phyloP scores from a whole-genome alignment of 257 asterid species.

The Salvia rosmarinus region DNA sequence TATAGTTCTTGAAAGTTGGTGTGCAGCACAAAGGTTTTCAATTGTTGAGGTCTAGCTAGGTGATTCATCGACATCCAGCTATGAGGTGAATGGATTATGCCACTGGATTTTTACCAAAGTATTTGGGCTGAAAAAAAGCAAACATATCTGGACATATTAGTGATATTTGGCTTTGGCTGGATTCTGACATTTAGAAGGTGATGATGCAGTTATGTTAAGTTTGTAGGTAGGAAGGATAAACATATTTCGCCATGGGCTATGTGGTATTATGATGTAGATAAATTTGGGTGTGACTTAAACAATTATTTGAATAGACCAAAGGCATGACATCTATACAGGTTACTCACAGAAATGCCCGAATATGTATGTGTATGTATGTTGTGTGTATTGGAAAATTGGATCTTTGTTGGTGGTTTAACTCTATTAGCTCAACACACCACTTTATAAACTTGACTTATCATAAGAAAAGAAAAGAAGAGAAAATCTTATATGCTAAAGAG shows the following conservation, averaged over 20 bases:
- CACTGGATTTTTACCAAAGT: neutral
- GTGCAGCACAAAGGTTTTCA: neutral
- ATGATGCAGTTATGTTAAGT: neutral
- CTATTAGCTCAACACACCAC: neutral
- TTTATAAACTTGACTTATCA: neutral
- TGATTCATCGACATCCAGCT: neutral
- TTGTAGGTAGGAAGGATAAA: neutral
- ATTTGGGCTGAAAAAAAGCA: neutral
- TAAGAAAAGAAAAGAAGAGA: too few species aligned
- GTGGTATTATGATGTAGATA: neutral
- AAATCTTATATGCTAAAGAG: neutral
- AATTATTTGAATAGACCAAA: slow-evolving; percentile 2
- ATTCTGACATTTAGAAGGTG: neutral
- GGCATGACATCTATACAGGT: neutral
- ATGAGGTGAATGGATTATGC: neutral
- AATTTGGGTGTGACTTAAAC: slow-evolving; percentile 1
- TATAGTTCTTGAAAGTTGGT: slow-evolving; percentile 6
- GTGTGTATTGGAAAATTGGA: slow-evolving; percentile 4
- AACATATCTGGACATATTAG: neutral
- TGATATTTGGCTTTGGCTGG: neutral
- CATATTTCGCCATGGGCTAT: neutral
- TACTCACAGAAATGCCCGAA: slow-evolving; percentile 6
- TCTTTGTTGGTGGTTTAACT: slow-evolving; percentile 17
- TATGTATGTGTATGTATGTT: neutral
- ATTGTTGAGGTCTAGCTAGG: neutral